Evolutionary conservation across 169 alveolate genomes (phyloP), one percentile per base, ranked within the genome.

Genomic region (Cryptosporidium xiaoi): DNA sequence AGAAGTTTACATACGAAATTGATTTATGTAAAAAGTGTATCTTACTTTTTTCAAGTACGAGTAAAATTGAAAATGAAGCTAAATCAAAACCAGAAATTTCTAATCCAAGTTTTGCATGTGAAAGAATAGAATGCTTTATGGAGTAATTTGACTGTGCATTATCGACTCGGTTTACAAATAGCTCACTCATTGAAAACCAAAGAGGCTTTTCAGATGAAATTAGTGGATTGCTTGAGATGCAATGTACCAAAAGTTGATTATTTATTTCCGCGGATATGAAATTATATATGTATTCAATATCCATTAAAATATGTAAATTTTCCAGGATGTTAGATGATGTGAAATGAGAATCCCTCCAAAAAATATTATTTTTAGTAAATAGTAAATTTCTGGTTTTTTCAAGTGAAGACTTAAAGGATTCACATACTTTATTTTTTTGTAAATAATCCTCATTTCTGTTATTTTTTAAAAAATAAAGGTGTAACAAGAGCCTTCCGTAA

Each of bases 371-470:
- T 6, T 29, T 71, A 0, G 87, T 77, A 34, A 60, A 62, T 5
- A 77, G 18, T 55, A 77, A 51, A 20, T 62, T 62, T 40, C 87
- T 77, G 36, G 87, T 71, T n/a, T 40, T 77, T 46, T 77, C 87
- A 15, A 77, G 51, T 40, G 60, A 58, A 27, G 50, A 56, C 27
- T 5, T 12, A 77, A 77, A 77, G 0, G 87, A 77, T 46, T 77
- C 71, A 40, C 48, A 18, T n/a, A 77, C 15, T 62, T 36, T 69
- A 20, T 16, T 20, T 18, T 69, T 48, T 16, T n/a, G 55, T 18
- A 44, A 29, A 18, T 53, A 29, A 16, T 0, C 20, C 18, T 53
- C 29, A 53, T 20, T 53, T 6, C 18, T 62, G 18, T 62, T 62
- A 55, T 18, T 3, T 15, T 18, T 20, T 18, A 66, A 15, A 40